A percentile compares a stretch with the other conserved stretches of the same genome.
Evolutionary conservation across 2,329 filamentous ascomycete species (phyloP).

Genomic region (Onygenales sp.): DNA sequence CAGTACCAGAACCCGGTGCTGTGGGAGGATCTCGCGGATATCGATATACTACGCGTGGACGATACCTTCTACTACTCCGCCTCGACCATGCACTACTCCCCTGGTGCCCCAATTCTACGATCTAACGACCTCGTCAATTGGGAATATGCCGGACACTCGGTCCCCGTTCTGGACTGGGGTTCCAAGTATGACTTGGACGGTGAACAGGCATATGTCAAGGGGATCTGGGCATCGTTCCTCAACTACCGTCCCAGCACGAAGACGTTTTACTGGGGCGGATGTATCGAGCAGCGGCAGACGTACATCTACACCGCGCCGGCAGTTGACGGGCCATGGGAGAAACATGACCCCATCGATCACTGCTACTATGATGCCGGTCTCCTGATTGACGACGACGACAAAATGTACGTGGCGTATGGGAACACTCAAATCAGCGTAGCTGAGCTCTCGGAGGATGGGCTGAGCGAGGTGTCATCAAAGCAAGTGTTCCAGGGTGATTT

Average conservation of each 20-base stretch:
- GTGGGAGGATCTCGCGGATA: slow-evolving; percentile 47
- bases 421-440: slow-evolving; percentile 41
- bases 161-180: slow-evolving; percentile 39
- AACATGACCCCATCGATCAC: slow-evolving; percentile 25
- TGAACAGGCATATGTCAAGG: slow-evolving; percentile 40
- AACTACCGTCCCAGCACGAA: slow-evolving; percentile 42
- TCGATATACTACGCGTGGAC: slow-evolving; percentile 44
- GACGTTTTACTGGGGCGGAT: slow-evolving; percentile 50
- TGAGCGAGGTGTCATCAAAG: slow-evolving; percentile 36
- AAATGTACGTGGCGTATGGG: slow-evolving; percentile 50
- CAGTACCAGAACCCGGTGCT: slow-evolving; percentile 44
- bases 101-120: slow-evolving; percentile 47
- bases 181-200: slow-evolving; percentile 41
- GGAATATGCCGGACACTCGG: slow-evolving; percentile 37
- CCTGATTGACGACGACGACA: slow-evolving; percentile 50
- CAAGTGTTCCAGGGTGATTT: slow-evolving; percentile 33
- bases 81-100: slow-evolving; percentile 48
- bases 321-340: slow-evolving; percentile 36
- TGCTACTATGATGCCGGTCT: slow-evolving; percentile 53
- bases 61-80: slow-evolving; percentile 47
- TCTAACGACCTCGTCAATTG: slow-evolving; percentile 49
- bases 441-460: slow-evolving; percentile 41
- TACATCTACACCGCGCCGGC: slow-evolving; percentile 44
- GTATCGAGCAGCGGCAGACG: slow-evolving; percentile 37
- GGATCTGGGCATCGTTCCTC: slow-evolving; percentile 48